Evolutionary conservation across 768 basidiomycete species (phyloP), one percentile per base, ranked within the genome.

Genomic region (Podaxis sp.): DNA sequence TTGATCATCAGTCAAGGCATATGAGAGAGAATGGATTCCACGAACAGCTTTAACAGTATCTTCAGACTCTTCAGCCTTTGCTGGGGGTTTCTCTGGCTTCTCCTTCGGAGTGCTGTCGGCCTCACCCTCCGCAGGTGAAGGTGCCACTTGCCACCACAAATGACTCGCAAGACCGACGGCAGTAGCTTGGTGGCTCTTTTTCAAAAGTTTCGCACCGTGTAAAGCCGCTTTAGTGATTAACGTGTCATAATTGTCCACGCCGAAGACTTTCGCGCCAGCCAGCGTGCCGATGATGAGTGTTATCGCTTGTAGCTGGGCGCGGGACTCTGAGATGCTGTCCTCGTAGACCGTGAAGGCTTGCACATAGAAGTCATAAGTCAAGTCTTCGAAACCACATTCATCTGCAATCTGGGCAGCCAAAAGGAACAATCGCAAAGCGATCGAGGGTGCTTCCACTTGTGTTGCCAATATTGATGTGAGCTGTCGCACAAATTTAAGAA

Each of bases 311-410:
- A 99, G 77, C 72, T 99, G 97, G 4, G 94, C 94, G 3, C 96
- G 85, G 36, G 91, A 93, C 70, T 99, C 97, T 48, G 92, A 95
- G 53, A 99, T 98, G 67, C 85, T 89, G 72, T 99, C 97, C 71
- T 99, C 97, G 74, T 99, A 98, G 11, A 98, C 94, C 27, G 89
- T 94, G 72, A 99, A 98, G 0, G 95, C 93, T 71, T 98, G 95
- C 13, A 98, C 97, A 68, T 95, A 98, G 66, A 98, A 88, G 71
- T 99, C 96, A 71, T 99, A 99, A 14, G 93, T 87, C 61, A 98
- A 85, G 71, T 98, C 95, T 73, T 97, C 95, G 66, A 98, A 93
- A 0, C 88, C 92, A 61, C 93, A 93, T 70, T 96, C 93, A 68
- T 97, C 96, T 0, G 96, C 86, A 28, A 97, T 90, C 72, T 98